phyloP scores from a whole-genome alignment of 2,329 filamentous ascomycete species.

The Huntiella moniliformis region DNA sequence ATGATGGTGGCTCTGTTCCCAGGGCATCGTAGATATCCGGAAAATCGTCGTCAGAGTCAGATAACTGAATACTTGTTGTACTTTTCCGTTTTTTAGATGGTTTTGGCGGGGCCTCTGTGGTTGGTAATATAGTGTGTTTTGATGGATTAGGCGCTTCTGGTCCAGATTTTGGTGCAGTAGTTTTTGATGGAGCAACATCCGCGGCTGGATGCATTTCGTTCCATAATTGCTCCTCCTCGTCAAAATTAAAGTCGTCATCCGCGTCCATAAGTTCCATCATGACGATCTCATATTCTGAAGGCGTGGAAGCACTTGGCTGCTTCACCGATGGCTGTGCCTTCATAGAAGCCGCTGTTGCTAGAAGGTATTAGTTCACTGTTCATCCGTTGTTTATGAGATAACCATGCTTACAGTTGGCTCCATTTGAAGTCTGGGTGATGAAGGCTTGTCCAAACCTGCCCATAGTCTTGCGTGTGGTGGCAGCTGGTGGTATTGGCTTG shows the following conservation, averaged over 20 bases:
- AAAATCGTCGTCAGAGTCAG: constrained; percentile 25
- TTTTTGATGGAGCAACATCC: not conserved
- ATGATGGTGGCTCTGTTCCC: constrained; percentile 20
- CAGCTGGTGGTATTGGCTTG: not conserved
- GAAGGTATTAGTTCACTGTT: no score
- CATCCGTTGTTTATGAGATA: not conserved
- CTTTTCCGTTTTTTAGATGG: constrained; percentile 32
- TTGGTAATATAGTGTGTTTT: constrained; percentile 19
- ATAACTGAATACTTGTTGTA: constrained; percentile 23
- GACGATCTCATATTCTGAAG: no score
- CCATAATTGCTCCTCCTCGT: constrained; percentile 24
- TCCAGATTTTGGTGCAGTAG: not conserved
- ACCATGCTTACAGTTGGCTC: constrained; percentile 2
- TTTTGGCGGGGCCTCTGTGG: constrained; percentile 12
- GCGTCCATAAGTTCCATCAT: constrained; percentile 7
- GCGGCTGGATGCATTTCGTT: constrained; percentile 20
- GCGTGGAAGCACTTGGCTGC: no score
- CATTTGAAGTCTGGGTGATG: constrained; percentile 8
- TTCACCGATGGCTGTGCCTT: no score
- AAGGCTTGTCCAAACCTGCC: constrained; percentile 9
- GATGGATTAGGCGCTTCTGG: not conserved
- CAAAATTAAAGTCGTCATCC: constrained; percentile 20
- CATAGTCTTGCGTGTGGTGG: not conserved
- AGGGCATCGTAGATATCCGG: constrained; percentile 34
- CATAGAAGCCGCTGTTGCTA: no score